Evolutionary conservation across 2,329 filamentous ascomycete species (phyloP), one percentile per base, ranked within the genome.

Genomic region (Leptographium lundbergii): DNA sequence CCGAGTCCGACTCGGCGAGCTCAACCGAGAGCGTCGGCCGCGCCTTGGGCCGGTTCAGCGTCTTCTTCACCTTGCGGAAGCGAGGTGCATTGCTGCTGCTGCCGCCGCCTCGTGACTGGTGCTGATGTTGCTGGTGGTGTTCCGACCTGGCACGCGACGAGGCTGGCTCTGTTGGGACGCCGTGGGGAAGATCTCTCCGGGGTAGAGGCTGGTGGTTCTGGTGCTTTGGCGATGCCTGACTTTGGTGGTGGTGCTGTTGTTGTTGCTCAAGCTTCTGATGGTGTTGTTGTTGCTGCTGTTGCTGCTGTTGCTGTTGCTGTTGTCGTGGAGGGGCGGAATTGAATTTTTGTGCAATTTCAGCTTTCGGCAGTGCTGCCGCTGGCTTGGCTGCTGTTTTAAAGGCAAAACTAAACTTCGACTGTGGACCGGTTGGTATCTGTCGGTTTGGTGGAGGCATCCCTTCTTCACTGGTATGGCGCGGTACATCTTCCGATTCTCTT

Each of bases 361-460:
- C 81, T 63, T 86, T 85, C 3, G 82, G 82, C 14, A 77, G 75
- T 10, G 82, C 73, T 17, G 81, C 73, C 2, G 77, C 72, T 9
- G 78, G 74, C 65, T 86, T 86, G 13, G 77, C 79, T 50, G 87
- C 81, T 11, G 85, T 81, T 69, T 96, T 96, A 71, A 97, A 90
- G 1, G 91, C 90, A 70, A 97, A 97, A 69, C 90, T 95, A 67
- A 96, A 95, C 72, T 92, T 94, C 52, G 84, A 72, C 39, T 78
- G 76, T n/a, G 81, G 76, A 6, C 81, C 78, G 2, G 77, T 75
- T 24, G 80, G 76, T 2, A 79, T 72, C 47, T 81, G 75, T 60
- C 81, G 80, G 59, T 72, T 75, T 13, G 61, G 77, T 24, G 79
- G 79, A 34, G 78, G 78, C 72, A 82, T 81, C 58, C 77, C 68